Evolutionary conservation across 371 early-diverging fungal genomes (phyloP), one percentile per base, ranked within the genome.

Genomic region (Zychaea mexicana): DNA sequence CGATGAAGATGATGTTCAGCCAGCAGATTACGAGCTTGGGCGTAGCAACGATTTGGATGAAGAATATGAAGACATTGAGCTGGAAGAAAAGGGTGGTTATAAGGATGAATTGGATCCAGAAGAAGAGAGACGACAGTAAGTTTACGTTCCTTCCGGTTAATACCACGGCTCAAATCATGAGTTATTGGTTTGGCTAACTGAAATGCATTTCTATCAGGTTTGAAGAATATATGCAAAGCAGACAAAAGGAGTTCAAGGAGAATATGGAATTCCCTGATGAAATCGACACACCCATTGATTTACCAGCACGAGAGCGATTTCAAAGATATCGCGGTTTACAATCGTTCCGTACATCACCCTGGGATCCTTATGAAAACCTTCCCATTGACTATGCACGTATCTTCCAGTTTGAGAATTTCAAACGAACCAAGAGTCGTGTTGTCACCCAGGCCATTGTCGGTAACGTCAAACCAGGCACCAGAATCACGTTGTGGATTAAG

Each of bases 311-410:
- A 45, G 83, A 84, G 42, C 85, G 98, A 61, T 97, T 97, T 77
- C 89, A 88, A 26, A 87, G 92, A 64, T 98, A 95, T 81, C 94
- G 98, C 70, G 98, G 97, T 31, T 82, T 98, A 64, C 91, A 94
- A 77, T 92, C 90, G 46, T 92, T 96, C 83, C 84, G 96, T 57
- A 94, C 94, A 17, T 95, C 96, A 3, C 90, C 95, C 17, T 98
- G 98, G 98, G 97, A 98, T 78, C 94, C 97, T 9, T 95, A 94
- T 85, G 98, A 98, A 78, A 96, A 96, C 77, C 79, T 98, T 61
- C 98, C 98, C 1, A 74, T 91, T 31, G 98, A 97, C 73, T 98
- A 97, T 74, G 88, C 89, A 22, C 90, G 95, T 47, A 95, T 98
- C 60, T 97, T 96, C 88, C 94, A 95, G 76, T 95, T 97, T 68